Conservation (phyloP, 352 stramenopile genomes). For the Lagenidium sp. region DNA sequence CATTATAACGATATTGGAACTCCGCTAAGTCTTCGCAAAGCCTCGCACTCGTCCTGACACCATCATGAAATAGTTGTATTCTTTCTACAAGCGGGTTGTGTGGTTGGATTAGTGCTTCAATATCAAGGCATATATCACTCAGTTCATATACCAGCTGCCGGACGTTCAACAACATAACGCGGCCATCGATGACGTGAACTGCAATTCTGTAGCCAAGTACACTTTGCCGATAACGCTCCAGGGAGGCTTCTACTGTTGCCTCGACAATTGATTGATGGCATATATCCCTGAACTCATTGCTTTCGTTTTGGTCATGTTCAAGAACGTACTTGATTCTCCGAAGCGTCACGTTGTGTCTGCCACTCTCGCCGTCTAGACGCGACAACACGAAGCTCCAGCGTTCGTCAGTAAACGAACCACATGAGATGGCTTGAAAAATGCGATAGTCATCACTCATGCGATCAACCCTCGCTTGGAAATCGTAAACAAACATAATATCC, state of each 20-base stretch:
- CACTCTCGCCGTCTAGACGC: constrained; percentile 2
- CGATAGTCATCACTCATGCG: constrained; percentile 28
- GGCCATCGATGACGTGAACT: constrained; percentile 10
- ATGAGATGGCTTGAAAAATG: constrained; percentile 39
- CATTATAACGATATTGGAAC: constrained; percentile 38
- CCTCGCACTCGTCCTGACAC: constrained; percentile 18
- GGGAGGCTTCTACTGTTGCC: too few species aligned
- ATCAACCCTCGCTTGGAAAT: constrained; percentile 32
- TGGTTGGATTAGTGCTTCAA: constrained; percentile 13
- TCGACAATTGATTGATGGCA: too few species aligned
- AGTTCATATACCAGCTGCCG: constrained; percentile 5
- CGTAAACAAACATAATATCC: constrained; percentile 22
- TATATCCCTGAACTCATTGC: too few species aligned
- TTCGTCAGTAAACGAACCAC: constrained; percentile 24
- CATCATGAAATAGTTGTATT: constrained; percentile 16
- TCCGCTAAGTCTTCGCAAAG: constrained; percentile 26
- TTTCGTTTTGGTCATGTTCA: too few species aligned
- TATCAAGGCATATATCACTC: constrained; percentile 9
- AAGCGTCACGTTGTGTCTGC: too few species aligned
- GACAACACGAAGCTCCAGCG: constrained; percentile 21
- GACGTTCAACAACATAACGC: constrained; percentile 6
- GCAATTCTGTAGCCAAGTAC: constrained; percentile 19
- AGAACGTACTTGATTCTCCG: too few species aligned
- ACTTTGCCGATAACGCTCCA: constrained; percentile 21
- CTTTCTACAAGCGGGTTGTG: constrained; percentile 32